Evolutionary conservation across 768 basidiomycete species (phyloP), one percentile per base, ranked within the genome.

Genomic region (Imleria badia): DNA sequence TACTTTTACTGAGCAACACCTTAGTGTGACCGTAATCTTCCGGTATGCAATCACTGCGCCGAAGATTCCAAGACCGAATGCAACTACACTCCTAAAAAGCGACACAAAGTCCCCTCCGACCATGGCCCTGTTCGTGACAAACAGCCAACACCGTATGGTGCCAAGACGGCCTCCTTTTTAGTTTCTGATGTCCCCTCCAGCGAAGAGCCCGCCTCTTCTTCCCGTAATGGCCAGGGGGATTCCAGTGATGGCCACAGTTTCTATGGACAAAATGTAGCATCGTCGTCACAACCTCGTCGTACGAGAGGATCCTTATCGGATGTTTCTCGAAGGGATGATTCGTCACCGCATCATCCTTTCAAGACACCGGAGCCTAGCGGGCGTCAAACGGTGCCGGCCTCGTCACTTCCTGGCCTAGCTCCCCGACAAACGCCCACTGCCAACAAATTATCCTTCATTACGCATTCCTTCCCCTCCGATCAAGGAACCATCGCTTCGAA

Each of bases 31-130:
- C 78, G 87, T 46, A 86, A 84, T 64, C 74, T 87, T 39, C 86
- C 86, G 0, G 76, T 85, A 26, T 89, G 86, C 70, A 86, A 86
- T 60, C 81, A 86, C 55, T 89, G 86, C 52, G 73, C 60, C 5
- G 70, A 75, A 36, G 81, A 81, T 45, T 74, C 77, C 54, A 75
- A 78, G 45, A 78, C 76, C 36, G 80, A 82, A 45, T 87, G 86
- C 69, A 85, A 86, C 61, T 87, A 89, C 63, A 86, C 86, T 34
- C 86, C 86, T 10, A 87, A 88, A 72, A 86, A 85, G 60, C 73
- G 84, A 51, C 79, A 79, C 60, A 86, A 79, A 63, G 77, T 78
- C 38, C 77, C 77, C 17, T 66, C 72, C 23, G 81, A 80, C 51
- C 73, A 77, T 49, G 71, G 59, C 3, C 55, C 71, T 15, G 43